A percentile compares a stretch with the other conserved stretches of the same genome.
phyloP scores from a whole-genome alignment of 441 rosid genomes.

The Erysimum cheiri region DNA sequence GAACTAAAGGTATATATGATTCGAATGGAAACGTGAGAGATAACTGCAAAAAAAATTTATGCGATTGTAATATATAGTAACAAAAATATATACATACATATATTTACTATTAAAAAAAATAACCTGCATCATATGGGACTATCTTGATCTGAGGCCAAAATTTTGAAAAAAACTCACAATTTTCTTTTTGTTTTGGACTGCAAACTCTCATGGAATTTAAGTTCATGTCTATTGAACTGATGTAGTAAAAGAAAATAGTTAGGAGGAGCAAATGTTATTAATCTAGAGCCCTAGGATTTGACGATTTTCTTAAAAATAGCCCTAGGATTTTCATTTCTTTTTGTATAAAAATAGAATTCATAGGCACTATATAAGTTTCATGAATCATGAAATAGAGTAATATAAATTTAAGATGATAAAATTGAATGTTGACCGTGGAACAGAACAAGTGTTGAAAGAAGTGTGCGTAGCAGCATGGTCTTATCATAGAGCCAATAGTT shows the following conservation, averaged over 20 bases:
- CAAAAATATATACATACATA: neutral
- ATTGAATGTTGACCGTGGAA: constrained; percentile 42
- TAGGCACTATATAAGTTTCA: constrained; percentile 21
- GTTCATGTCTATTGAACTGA: neutral
- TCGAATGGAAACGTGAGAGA: no score
- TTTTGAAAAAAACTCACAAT: neutral
- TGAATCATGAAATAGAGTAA: constrained; percentile 9
- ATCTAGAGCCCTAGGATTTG: constrained; percentile 1
- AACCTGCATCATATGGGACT: no score
- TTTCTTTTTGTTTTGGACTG: neutral
- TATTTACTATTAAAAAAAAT: neutral
- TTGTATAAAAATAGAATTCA: neutral
- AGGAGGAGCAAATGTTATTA: neutral
- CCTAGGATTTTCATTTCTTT: constrained; percentile 3
- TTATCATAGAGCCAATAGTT: constrained; percentile 34
- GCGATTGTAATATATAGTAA: no score
- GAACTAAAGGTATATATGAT: no score
- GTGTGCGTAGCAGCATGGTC: constrained; percentile 38
- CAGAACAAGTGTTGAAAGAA: constrained; percentile 41
- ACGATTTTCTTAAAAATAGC: neutral
- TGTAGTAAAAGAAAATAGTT: neutral
- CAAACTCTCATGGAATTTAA: neutral
- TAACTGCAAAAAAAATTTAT: no score
- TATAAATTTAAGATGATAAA: constrained; percentile 6
- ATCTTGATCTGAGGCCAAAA: neutral